Conservation (phyloP, 345 rosid genomes). For the Leavenworthia alabamica region DNA sequence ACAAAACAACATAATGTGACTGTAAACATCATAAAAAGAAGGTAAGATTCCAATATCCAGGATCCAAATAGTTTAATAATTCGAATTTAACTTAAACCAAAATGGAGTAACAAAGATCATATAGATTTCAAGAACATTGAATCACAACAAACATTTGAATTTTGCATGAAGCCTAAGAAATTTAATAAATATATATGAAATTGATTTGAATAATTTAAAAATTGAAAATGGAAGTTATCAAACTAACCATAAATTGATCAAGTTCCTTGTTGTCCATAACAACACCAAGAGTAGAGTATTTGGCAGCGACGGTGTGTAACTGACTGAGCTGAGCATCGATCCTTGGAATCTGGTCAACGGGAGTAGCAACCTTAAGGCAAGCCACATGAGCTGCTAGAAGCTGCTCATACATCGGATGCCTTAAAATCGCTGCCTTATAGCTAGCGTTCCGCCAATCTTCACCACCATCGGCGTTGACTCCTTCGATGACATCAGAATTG, state of each 20-base stretch:
- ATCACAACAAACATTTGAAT: neutral
- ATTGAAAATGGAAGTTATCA: neutral
- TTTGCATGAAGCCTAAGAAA: neutral
- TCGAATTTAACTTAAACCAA: neutral
- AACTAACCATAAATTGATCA: slow-evolving; percentile 27
- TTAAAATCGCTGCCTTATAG: slow-evolving; percentile 67
- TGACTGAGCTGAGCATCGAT: slow-evolving; percentile 88
- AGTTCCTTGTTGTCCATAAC: slow-evolving; percentile 27
- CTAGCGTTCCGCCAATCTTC: slow-evolving; percentile 72
- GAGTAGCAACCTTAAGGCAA: slow-evolving; percentile 82
- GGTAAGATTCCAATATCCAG: slow-evolving; percentile 1
- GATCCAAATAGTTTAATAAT: slow-evolving; percentile 13
- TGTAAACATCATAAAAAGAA: slow-evolving; percentile 35
- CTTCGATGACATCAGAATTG: slow-evolving; percentile 41
- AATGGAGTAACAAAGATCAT: neutral
- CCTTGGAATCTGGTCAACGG: slow-evolving; percentile 89
- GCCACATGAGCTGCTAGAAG: slow-evolving; percentile 83
- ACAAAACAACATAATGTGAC: slow-evolving; percentile 69
- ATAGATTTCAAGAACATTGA: neutral
- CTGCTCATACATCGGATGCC: slow-evolving; percentile 92
- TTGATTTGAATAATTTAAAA: neutral
- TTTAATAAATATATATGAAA: neutral
- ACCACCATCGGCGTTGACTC: slow-evolving; percentile 32
- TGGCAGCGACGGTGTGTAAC: slow-evolving; percentile 79
- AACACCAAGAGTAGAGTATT: slow-evolving; percentile 53